Percentiles rank a stretch among this genome's conserved stretches.
These are phyloP conservation scores for Xylaria sp. DNA, from an alignment of 2,329 filamentous ascomycete species.

Conservation along the genomic window DNA sequence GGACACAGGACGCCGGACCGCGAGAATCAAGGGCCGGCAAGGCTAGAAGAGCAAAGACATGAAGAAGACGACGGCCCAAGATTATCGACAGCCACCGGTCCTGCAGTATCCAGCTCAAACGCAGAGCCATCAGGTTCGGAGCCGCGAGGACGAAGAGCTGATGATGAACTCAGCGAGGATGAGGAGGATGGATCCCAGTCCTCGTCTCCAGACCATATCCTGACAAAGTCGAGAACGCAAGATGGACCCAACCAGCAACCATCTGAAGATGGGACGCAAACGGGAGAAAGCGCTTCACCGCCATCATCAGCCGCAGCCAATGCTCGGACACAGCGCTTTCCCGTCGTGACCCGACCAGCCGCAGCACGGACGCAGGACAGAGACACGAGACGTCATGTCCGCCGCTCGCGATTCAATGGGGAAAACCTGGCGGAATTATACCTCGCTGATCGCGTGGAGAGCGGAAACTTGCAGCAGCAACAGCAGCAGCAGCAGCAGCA, in stretches of 20 bases:
- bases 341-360: constrained; percentile 22
- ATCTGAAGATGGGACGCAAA: constrained; percentile 8
- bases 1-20: constrained; percentile 15
- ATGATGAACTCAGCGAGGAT: constrained; percentile 16
- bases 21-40: constrained; percentile 18
- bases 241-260: constrained; percentile 34
- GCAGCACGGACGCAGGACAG: constrained; percentile 20
- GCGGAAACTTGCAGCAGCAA: constrained; percentile 35
- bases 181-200: constrained; percentile 45
- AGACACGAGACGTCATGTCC: constrained; percentile 11
- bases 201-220: constrained; percentile 36
- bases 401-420: constrained; percentile 33
- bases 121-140: constrained; percentile 15
- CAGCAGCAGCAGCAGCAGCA: not conserved
- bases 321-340: constrained; percentile 17
- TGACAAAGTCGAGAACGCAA: constrained; percentile 24
- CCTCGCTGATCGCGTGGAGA: constrained; percentile 41
- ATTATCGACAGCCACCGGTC: constrained; percentile 17
- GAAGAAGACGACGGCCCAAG: constrained; percentile 8
- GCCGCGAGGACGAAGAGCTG: constrained; percentile 11
- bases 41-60: constrained; percentile 21
- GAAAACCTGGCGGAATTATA: constrained; percentile 46
- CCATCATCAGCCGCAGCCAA: not conserved
- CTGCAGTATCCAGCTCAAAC: constrained; percentile 19
- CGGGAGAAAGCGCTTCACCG: constrained; percentile 6